Conservation (phyloP, 352 stramenopile species). For the Phytophthora niederhauseri region DNA sequence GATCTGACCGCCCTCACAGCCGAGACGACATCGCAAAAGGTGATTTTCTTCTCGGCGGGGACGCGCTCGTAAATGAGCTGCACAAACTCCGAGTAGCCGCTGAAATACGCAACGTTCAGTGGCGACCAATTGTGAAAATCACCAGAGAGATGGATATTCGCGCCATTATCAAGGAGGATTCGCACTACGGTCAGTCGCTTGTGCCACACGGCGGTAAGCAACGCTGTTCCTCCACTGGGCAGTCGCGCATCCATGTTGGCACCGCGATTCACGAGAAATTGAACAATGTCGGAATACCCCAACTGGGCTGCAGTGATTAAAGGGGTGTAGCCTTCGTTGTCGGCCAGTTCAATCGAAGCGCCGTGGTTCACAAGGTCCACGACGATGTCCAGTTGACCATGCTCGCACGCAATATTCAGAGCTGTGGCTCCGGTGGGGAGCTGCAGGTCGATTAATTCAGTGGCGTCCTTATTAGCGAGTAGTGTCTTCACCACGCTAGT, state of each 20-base stretch:
- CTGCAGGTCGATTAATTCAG: conserved; percentile 3
- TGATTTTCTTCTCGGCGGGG: neutral
- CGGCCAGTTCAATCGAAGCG: conserved; percentile 7
- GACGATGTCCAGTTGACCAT: conserved; percentile 10
- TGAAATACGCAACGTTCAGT: conserved; percentile 26
- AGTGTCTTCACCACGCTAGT: neutral
- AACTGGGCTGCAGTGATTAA: conserved; percentile 15
- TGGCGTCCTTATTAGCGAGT: neutral
- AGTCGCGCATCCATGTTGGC: conserved; percentile 11
- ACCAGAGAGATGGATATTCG: conserved; percentile 21
- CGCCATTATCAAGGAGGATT: conserved; percentile 18
- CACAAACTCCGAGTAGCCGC: conserved; percentile 26
- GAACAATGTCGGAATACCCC: conserved; percentile 9
- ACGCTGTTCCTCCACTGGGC: conserved; percentile 15
- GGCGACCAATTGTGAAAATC: conserved; percentile 27
- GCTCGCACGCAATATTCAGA: conserved; percentile 22
- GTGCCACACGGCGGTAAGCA: conserved; percentile 3
- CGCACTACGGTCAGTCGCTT: conserved; percentile 8
- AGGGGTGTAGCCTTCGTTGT: conserved; percentile 18
- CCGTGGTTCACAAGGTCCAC: conserved; percentile 3
- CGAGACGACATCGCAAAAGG: neutral
- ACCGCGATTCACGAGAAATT: conserved; percentile 11
- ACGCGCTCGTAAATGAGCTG: conserved; percentile 24
- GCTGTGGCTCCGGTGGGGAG: conserved; percentile 7
- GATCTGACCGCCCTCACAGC: neutral